These are phyloP conservation scores for Ophiostoma australiae DNA, from an alignment of 2,329 filamentous ascomycete genomes.

Conservation along the genomic window DNA sequence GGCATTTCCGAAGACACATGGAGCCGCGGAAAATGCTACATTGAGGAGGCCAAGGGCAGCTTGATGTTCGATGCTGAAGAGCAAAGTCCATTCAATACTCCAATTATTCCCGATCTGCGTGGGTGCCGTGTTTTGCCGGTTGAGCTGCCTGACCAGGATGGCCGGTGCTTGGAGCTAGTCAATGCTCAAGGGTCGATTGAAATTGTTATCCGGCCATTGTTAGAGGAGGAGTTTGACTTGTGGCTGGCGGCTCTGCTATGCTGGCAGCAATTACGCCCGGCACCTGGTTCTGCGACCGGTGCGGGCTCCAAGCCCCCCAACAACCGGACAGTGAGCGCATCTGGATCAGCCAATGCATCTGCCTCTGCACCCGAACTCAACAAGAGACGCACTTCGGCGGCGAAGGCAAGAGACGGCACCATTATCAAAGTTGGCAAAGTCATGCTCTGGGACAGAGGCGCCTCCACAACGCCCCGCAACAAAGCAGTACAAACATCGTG, in stretches of 20 bases:
- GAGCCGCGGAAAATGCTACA: slow-evolving; percentile 68
- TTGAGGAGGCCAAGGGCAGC: slow-evolving; percentile 69
- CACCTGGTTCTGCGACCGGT: slow-evolving; percentile 29
- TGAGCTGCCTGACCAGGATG: slow-evolving; percentile 42
- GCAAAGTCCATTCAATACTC: slow-evolving; percentile 58
- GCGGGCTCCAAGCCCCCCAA: slow-evolving; percentile 39
- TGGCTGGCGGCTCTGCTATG: slow-evolving; percentile 78
- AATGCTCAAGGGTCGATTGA: slow-evolving; percentile 53
- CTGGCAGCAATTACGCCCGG: slow-evolving; percentile 69
- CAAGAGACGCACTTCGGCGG: slow-evolving; percentile 40
- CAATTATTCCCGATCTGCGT: slow-evolving; percentile 67
- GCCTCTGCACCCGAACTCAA: slow-evolving; percentile 36
- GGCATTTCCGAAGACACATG: slow-evolving; percentile 57
- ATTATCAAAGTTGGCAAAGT: slow-evolving; percentile 96
- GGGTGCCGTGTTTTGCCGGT: slow-evolving; percentile 64
- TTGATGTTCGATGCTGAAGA: slow-evolving; percentile 70
- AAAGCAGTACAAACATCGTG: slow-evolving; percentile 56
- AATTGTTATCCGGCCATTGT: slow-evolving; percentile 60
- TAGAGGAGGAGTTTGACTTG: slow-evolving; percentile 63
- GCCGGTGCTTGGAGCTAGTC: slow-evolving; percentile 51
- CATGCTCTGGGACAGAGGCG: slow-evolving; percentile 81
- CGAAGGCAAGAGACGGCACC: slow-evolving; percentile 58
- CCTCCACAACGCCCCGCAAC: slow-evolving; percentile 46
- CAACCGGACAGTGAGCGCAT: slow-evolving; percentile 37
- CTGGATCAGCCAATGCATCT: not conserved